phyloP scores from a whole-genome alignment of 345 rosid species.

The Brassica rapa region DNA sequence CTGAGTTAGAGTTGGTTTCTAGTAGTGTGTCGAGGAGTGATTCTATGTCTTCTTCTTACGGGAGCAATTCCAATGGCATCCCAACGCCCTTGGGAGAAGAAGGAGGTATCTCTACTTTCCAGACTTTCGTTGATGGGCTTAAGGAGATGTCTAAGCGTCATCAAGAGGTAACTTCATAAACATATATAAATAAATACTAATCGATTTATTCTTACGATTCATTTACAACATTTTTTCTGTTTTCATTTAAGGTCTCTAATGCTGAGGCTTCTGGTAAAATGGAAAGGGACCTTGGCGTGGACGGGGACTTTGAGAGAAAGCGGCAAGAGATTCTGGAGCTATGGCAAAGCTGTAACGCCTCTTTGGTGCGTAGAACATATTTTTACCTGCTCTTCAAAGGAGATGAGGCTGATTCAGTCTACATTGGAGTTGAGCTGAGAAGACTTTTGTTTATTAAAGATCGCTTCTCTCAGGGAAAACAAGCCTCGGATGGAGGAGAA shows the following conservation, averaged over 20 bases:
- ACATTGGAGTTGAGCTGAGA: constrained; percentile 87
- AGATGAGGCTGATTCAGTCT: constrained; percentile 68
- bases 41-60: constrained; percentile 77
- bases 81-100: constrained; percentile 37
- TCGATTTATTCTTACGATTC: neutral
- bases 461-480: constrained; percentile 62
- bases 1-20: constrained; percentile 48
- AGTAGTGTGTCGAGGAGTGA: constrained; percentile 59
- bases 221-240: constrained; percentile 4
- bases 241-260: constrained; percentile 7
- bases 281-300: constrained; percentile 54
- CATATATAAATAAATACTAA: neutral
- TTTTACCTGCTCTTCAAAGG: constrained; percentile 91
- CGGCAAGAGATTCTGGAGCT: constrained; percentile 70
- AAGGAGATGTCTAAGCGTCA: constrained; percentile 67
- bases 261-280: constrained; percentile 31
- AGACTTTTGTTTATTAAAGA: constrained; percentile 84
- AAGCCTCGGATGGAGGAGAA: constrained; percentile 52
- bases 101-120: constrained; percentile 73
- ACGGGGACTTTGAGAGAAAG: constrained; percentile 61
- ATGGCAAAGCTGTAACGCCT: constrained; percentile 81
- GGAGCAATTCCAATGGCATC: constrained; percentile 53
- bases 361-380: constrained; percentile 88
- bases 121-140: constrained; percentile 75
- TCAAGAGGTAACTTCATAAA: constrained; percentile 25